Conservation (phyloP, 2,329 filamentous ascomycete species). For the Bipolaris oryzae region DNA sequence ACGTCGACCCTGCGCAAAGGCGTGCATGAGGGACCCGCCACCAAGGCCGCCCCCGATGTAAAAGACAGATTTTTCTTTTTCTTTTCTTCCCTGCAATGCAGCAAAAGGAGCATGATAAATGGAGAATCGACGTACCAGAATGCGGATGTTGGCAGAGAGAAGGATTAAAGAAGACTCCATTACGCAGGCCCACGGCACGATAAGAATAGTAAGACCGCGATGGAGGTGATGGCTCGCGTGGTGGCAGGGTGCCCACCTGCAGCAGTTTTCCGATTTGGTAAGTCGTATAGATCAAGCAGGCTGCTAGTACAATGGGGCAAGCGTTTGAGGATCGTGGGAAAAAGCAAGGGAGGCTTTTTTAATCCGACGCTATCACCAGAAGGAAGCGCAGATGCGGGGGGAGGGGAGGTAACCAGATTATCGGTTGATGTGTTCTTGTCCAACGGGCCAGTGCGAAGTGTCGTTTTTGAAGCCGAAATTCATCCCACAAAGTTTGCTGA, state of each 20-base stretch:
- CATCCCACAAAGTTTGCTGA: constrained; percentile 38
- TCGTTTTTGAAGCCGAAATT: constrained; percentile 51
- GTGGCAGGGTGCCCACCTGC: constrained; percentile 36
- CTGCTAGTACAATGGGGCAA: constrained; percentile 30
- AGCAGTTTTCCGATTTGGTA: constrained; percentile 29
- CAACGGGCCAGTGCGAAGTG: constrained; percentile 52
- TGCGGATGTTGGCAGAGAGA: constrained; percentile 57
- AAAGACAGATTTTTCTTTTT: constrained; percentile 26
- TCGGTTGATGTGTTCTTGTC: constrained; percentile 55
- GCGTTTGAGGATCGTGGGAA: constrained; percentile 26
- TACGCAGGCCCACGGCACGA: constrained; percentile 35
- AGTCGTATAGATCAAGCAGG: constrained; percentile 32
- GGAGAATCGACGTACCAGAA: constrained; percentile 51
- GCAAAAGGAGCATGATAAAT: constrained; percentile 27
- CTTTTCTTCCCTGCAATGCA: constrained; percentile 24
- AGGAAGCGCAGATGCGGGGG: constrained; percentile 38
- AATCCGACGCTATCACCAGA: constrained; percentile 23
- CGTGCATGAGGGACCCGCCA: constrained; percentile 35
- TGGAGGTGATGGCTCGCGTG: constrained; percentile 38
- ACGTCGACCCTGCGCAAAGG: constrained; percentile 33
- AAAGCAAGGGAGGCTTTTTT: constrained; percentile 33
- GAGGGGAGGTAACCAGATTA: constrained; percentile 27
- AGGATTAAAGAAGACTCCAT: constrained; percentile 55
- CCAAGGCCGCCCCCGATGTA: constrained; percentile 33
- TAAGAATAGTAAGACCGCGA: constrained; percentile 38